Conservation (phyloP, 2,329 filamentous ascomycete species). For the Claviceps arundinis region DNA sequence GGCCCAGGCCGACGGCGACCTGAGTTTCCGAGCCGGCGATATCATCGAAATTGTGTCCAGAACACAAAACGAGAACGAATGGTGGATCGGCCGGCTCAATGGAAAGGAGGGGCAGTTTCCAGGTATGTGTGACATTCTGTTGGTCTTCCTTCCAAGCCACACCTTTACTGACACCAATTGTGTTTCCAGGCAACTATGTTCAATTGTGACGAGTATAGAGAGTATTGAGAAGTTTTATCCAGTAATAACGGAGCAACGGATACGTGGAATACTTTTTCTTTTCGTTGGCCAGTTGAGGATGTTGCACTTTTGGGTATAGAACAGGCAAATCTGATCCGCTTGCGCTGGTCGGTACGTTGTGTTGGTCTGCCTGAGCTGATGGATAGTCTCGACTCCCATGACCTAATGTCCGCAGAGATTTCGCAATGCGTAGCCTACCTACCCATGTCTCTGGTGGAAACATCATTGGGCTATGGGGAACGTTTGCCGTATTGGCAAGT, state of each 20-base stretch:
- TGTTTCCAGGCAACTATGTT: conserved; percentile 4
- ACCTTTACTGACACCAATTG: not conserved
- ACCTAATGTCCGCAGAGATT: not conserved
- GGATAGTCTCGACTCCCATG: not conserved
- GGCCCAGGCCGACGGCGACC: conserved; percentile 84
- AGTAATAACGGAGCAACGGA: not conserved
- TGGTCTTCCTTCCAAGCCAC: not conserved
- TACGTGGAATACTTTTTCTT: not conserved
- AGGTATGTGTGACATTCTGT: conserved; percentile 42
- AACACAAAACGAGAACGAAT: conserved; percentile 89
- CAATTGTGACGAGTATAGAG: conserved; percentile 1
- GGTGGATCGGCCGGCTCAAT: conserved; percentile 79
- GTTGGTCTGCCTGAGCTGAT: not conserved
- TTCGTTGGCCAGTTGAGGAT: not conserved
- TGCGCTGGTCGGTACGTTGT: not conserved
- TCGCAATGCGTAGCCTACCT: not conserved
- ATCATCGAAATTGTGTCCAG: conserved; percentile 75
- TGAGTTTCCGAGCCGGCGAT: conserved; percentile 82
- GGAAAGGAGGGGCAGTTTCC: conserved; percentile 86
- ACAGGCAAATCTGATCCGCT: not conserved
- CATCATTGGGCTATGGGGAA: not conserved
- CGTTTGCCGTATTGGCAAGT: not conserved
- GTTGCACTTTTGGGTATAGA: not conserved
- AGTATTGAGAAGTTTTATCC: not conserved
- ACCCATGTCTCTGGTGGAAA: not conserved